These are phyloP conservation scores for Fraxinus greggii DNA, from an alignment of 305 asterid genomes.

Conservation along the genomic window DNA sequence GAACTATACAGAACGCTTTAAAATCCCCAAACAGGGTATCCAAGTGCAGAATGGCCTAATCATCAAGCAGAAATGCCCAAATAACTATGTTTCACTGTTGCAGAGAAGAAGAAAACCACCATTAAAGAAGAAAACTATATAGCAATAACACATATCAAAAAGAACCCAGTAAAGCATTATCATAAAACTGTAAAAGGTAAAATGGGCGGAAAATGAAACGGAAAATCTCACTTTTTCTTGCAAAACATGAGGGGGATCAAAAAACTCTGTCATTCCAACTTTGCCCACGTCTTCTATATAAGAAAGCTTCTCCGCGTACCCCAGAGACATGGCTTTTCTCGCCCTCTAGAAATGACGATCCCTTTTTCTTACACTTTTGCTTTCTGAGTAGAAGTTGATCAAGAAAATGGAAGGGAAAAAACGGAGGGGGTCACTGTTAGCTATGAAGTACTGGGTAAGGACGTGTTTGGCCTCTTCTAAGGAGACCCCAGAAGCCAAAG, in stretches of 20 bases:
- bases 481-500: background rate
- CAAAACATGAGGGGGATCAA: conserved; percentile 68
- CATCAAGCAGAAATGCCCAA: conserved; percentile 16
- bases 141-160: background rate
- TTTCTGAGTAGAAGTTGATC: conserved; percentile 33
- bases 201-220: background rate
- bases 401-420: conserved; percentile 20
- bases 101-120: conserved; percentile 24
- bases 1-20: conserved; percentile 22
- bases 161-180: conserved; percentile 11
- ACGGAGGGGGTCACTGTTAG: conserved; percentile 1
- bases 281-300: conserved; percentile 91
- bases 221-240: conserved; percentile 58
- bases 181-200: background rate
- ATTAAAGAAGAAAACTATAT: conserved; percentile 14
- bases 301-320: conserved; percentile 92
- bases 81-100: conserved; percentile 16
- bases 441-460: conserved; percentile 19
- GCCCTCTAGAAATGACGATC: conserved; percentile 1
- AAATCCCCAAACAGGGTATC: conserved; percentile 24
- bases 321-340: conserved; percentile 68
- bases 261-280: conserved; percentile 90
- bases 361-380: background rate
- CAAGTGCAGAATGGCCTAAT: background rate
- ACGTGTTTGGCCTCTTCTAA: background rate